Conservation (phyloP, 805 yeast species). For the Tetrapisispora fleetii region DNA sequence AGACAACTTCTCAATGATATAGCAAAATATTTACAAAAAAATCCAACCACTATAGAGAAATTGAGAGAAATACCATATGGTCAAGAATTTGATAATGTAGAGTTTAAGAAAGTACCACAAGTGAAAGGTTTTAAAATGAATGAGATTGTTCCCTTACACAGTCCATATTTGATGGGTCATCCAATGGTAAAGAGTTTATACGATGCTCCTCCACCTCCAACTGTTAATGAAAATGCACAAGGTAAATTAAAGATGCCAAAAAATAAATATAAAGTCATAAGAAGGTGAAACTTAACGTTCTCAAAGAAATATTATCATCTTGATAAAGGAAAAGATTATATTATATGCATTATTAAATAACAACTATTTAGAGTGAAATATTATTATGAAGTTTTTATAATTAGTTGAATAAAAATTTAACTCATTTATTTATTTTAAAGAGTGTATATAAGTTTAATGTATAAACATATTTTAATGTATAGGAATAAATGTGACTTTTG, state of each 20-base stretch:
- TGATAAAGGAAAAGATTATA: neutral
- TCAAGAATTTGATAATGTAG: constrained; percentile 46
- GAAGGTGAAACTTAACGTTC: constrained; percentile 16
- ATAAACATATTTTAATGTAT: too few relatives aligned
- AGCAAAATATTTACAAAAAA: constrained; percentile 47
- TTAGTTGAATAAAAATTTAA: too few relatives aligned
- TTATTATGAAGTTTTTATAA: neutral
- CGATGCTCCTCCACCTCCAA: constrained; percentile 40
- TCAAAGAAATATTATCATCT: neutral
- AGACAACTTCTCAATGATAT: constrained; percentile 55
- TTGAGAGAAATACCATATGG: constrained; percentile 59
- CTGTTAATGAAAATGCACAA: constrained; percentile 19
- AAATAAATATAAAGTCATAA: constrained; percentile 26
- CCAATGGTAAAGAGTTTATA: constrained; percentile 71
- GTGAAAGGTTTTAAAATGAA: constrained; percentile 87
- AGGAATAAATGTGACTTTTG: neutral
- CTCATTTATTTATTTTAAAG: neutral
- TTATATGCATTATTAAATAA: neutral
- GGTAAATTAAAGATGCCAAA: constrained; percentile 25
- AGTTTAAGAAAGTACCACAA: constrained; percentile 52
- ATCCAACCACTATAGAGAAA: constrained; percentile 61
- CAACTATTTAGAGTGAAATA: neutral
- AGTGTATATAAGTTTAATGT: neutral
- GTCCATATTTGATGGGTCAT: constrained; percentile 69
- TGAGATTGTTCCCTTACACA: constrained; percentile 78